phyloP scores from a whole-genome alignment of 768 basidiomycete species.

The Termitomyces sp. region DNA sequence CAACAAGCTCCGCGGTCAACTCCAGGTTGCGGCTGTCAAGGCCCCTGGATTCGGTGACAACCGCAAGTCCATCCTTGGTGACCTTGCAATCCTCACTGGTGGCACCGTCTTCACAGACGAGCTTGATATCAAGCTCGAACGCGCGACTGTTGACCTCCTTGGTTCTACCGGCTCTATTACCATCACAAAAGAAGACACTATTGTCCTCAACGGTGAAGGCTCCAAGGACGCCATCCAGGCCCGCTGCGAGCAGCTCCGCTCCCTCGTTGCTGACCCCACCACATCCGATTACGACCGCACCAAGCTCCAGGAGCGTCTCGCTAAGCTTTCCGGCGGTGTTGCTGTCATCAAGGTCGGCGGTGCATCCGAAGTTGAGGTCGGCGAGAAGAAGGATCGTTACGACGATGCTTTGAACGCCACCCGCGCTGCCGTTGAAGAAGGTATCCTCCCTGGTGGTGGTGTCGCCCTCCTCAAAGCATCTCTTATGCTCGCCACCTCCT shows the following conservation, averaged over 20 bases:
- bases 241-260: constrained; percentile 93
- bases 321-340: constrained; percentile 93
- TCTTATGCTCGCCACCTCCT: constrained; percentile 56
- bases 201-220: constrained; percentile 91
- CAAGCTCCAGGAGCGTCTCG: constrained; percentile 95
- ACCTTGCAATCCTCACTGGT: constrained; percentile 94
- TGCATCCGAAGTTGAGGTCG: constrained; percentile 88
- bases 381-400: constrained; percentile 99
- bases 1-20: constrained; percentile 98
- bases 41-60: constrained; percentile 99
- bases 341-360: constrained; percentile 99
- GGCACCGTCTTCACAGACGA: constrained; percentile 97
- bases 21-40: constrained; percentile 91
- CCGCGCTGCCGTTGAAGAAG: constrained; percentile 96
- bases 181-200: constrained; percentile 97
- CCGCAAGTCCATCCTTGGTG: constrained; percentile 96
- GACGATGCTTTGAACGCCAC: constrained; percentile 98
- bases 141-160: constrained; percentile 81
- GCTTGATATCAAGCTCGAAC: constrained; percentile 96
- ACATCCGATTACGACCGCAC: constrained; percentile 92
- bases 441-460: constrained; percentile 96
- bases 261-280: constrained; percentile 71
- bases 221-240: constrained; percentile 85
- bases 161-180: constrained; percentile 89
- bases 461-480: constrained; percentile 87